Conservation (phyloP, 371 early-diverging fungal genomes). For the Mortierella sp. region DNA sequence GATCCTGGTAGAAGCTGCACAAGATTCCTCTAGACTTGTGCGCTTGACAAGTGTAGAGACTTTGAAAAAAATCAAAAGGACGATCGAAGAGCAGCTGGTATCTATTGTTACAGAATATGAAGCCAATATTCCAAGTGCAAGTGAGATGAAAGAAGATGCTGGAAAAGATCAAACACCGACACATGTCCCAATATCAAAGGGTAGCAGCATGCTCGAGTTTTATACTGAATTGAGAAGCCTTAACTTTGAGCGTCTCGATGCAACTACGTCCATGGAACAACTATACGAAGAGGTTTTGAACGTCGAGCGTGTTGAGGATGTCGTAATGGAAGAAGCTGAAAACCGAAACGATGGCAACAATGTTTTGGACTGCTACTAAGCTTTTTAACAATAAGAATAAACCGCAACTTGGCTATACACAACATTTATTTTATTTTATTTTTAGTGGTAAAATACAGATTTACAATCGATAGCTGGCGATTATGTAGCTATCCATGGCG, state of each 20-base stretch:
- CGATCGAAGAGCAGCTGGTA: conserved; percentile 26
- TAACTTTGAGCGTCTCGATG: conserved; percentile 56
- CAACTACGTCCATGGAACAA: conserved; percentile 56
- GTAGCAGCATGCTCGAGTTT: conserved; percentile 30
- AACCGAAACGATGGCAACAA: conserved; percentile 54
- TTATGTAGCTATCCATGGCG: background rate
- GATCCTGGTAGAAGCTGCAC: conserved; percentile 63
- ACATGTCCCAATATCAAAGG: background rate
- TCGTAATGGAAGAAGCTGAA: conserved; percentile 54
- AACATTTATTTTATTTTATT: conserved; percentile 1
- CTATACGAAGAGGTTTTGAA: conserved; percentile 58
- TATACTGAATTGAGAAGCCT: conserved; percentile 36
- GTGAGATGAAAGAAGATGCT: background rate
- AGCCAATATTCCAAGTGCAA: background rate
- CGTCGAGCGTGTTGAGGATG: conserved; percentile 53
- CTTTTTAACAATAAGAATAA: background rate
- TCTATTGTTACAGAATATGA: conserved; percentile 1
- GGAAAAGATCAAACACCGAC: background rate
- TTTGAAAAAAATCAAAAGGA: conserved; percentile 40
- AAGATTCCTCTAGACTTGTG: conserved; percentile 42
- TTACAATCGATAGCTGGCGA: background rate
- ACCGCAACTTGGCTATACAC: background rate
- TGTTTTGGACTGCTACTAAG: conserved; percentile 50
- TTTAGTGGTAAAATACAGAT: background rate
- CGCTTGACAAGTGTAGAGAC: conserved; percentile 42